Conservation (phyloP, 331 rosid genomes). For the Malus hybrid region DNA sequence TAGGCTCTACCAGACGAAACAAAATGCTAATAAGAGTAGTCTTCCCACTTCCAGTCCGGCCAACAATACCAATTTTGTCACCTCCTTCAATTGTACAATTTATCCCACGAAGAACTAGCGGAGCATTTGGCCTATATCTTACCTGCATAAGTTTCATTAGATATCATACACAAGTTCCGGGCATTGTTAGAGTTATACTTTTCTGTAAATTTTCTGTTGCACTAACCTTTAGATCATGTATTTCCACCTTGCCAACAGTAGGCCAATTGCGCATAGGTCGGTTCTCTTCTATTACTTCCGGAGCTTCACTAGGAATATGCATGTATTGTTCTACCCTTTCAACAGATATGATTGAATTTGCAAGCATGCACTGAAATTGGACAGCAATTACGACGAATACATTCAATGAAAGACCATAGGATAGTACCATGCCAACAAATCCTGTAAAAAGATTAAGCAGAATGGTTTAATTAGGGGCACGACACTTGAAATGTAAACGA, state of each 20-base stretch:
- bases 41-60: slow-evolving; percentile 34
- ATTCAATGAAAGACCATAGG: slow-evolving; percentile 27
- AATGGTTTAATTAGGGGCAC: background rate
- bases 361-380: slow-evolving; percentile 16
- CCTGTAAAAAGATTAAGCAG: slow-evolving; percentile 10
- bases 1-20: slow-evolving; percentile 26
- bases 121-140: too few relatives aligned
- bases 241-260: slow-evolving; percentile 14
- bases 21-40: slow-evolving; percentile 26
- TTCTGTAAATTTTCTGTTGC: too few relatives aligned
- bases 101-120: slow-evolving; percentile 17
- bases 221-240: slow-evolving; percentile 16
- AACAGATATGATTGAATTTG: slow-evolving; percentile 14
- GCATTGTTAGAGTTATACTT: too few relatives aligned
- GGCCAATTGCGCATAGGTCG: slow-evolving; percentile 22
- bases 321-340: slow-evolving; percentile 34
- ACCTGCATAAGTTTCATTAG: too few relatives aligned
- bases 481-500: background rate
- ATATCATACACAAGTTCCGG: too few relatives aligned
- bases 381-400: slow-evolving; percentile 1
- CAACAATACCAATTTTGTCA: slow-evolving; percentile 20
- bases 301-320: slow-evolving; percentile 30
- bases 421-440: slow-evolving; percentile 21
- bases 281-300: slow-evolving; percentile 7
- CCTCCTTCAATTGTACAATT: slow-evolving; percentile 23